Conservation (phyloP, 2,329 filamentous ascomycete species). For the Aspergillus intermedius region DNA sequence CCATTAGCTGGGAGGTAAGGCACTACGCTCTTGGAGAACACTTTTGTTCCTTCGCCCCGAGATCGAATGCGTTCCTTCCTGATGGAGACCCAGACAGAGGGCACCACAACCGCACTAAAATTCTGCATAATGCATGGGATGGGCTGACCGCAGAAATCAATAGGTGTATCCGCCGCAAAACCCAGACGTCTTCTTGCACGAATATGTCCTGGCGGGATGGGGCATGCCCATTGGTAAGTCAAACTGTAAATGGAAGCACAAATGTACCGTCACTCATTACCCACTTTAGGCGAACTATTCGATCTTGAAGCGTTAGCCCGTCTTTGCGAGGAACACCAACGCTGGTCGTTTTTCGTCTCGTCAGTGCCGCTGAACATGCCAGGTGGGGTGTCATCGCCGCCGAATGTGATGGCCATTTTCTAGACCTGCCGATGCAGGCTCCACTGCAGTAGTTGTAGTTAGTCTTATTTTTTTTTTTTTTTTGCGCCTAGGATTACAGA, state of each 20-base stretch:
- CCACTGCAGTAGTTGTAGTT: background rate
- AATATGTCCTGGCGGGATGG: constrained; percentile 47
- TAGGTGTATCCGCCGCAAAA: constrained; percentile 39
- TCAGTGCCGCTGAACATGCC: constrained; percentile 46
- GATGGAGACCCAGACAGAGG: background rate
- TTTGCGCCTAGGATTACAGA: too few relatives aligned
- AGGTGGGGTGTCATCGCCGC: constrained; percentile 41
- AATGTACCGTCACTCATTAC: background rate
- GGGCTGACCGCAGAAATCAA: constrained; percentile 12
- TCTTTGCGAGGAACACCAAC: constrained; percentile 28
- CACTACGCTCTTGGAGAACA: background rate
- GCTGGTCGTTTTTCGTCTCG: constrained; percentile 48
- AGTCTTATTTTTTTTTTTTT: too few relatives aligned
- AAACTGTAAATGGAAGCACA: background rate
- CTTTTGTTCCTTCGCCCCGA: background rate
- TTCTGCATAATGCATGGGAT: background rate
- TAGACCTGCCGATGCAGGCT: constrained; percentile 12
- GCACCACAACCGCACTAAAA: background rate
- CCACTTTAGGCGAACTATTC: constrained; percentile 36
- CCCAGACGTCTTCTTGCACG: constrained; percentile 38
- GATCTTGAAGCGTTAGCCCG: constrained; percentile 40
- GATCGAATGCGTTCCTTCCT: background rate
- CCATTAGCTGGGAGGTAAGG: constrained; percentile 49
- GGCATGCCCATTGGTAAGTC: constrained; percentile 43
- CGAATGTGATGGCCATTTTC: constrained; percentile 42